Conservation (phyloP, 768 basidiomycete species). For the Cytidiella melzeri region DNA sequence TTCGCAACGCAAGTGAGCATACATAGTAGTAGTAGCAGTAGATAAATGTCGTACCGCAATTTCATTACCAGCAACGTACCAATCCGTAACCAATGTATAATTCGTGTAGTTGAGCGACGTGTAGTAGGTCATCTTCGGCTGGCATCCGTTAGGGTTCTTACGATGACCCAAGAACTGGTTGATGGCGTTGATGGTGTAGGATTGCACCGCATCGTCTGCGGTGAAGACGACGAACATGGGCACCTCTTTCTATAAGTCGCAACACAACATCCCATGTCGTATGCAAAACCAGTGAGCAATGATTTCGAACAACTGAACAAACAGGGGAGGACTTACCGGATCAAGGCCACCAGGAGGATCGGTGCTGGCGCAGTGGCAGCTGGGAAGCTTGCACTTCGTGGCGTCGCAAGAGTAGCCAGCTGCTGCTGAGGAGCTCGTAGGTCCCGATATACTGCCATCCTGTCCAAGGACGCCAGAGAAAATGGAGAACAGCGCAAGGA, state of each 20-base stretch:
- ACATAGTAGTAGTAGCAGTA: not conserved
- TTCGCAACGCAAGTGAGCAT: not conserved
- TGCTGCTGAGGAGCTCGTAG: slow-evolving; percentile 44
- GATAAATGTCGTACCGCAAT: slow-evolving; percentile 38
- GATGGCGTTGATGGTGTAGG: slow-evolving; percentile 67
- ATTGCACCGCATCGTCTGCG: slow-evolving; percentile 73
- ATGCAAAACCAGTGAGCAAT: slow-evolving; percentile 3
- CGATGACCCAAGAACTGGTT: slow-evolving; percentile 73
- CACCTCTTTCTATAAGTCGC: slow-evolving; percentile 39
- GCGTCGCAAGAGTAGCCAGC: slow-evolving; percentile 71
- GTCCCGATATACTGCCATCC: slow-evolving; percentile 50
- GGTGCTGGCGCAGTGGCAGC: slow-evolving; percentile 69
- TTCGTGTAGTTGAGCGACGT: slow-evolving; percentile 69
- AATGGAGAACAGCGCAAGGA: slow-evolving; percentile 9
- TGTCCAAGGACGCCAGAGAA: slow-evolving; percentile 21
- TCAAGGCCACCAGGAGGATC: slow-evolving; percentile 65
- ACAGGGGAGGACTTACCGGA: slow-evolving; percentile 39
- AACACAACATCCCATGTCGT: not conserved
- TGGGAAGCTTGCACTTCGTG: slow-evolving; percentile 56
- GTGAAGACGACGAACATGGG: slow-evolving; percentile 70
- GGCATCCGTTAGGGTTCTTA: slow-evolving; percentile 71
- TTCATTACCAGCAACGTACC: slow-evolving; percentile 79
- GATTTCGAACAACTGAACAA: not conserved
- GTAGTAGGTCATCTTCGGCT: slow-evolving; percentile 73
- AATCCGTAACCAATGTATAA: slow-evolving; percentile 71